Base-by-base conservation (phyloP, 306 rosid genomes). In the Sindora glabra region DNA sequence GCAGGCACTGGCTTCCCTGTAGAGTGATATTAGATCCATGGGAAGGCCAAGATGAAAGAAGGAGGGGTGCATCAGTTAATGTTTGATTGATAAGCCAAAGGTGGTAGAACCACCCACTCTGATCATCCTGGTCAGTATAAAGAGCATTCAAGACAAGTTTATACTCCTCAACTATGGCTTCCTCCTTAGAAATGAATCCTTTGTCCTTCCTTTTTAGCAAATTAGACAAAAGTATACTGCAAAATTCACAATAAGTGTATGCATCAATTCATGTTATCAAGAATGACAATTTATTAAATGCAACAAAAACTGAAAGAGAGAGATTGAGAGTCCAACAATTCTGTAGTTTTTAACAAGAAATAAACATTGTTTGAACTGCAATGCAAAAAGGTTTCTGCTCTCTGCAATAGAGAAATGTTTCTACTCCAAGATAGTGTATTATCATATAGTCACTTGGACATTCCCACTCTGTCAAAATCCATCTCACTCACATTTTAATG, bases 91-190 rank as follows among this genome's bases (percentile, higher is more conserved):
- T 91, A 71, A 89, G 99, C 96, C 99, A 92, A 63, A 64, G 86
- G 79, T 92, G 86, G 76, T 92, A 84, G 79, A 89, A 92, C 99
- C 99, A 92, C 19, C 95, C 99, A 78, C 99, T 92, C 79, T 86
- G 99, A 77, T 92, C 99, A 73, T 82, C 95, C 10, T 88, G 82
- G 57, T 91, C 98, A 0, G 98, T 87, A 68, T 83, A 88, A 74
- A 91, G 69, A 69, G 98, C 95, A 75, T 74, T 74, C 59, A 78
- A 92, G 33, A 91, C 96, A 24, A 66, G 83, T 58, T 72, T 83
- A 39, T 58, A 87, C 68, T 91, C 97, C 67, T 79, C 82, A 40
- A 45, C 66, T 75, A 91, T 77, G 55, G 71, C 77, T 53, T 69
- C 65, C 59, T 85, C 86, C 65, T 81, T 80, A 8, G 81, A 81